Percentiles rank a stretch among this genome's conserved stretches.
phyloP scores from a whole-genome alignment of 2,329 filamentous ascomycete species.

The Curvularia sp. region DNA sequence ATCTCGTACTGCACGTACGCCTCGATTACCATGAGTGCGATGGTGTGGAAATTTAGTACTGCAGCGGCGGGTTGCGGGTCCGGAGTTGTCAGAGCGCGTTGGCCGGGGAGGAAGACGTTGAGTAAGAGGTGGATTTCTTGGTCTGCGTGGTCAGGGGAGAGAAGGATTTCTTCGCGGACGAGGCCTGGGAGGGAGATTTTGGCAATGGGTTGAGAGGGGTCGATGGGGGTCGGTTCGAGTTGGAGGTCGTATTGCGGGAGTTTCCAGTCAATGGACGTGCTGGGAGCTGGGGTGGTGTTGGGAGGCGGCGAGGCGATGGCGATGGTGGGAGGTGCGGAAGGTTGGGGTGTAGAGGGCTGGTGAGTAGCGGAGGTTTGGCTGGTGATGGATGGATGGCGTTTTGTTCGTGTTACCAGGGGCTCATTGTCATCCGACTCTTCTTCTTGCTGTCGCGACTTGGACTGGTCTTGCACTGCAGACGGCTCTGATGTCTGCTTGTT shows the following conservation, averaged over 20 bases:
- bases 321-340: neutral
- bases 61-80: constrained; percentile 34
- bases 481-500: neutral
- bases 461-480: neutral
- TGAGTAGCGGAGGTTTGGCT: neutral
- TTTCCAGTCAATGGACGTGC: constrained; percentile 22
- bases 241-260: constrained; percentile 29
- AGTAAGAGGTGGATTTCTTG: constrained; percentile 38
- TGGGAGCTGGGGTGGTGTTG: neutral
- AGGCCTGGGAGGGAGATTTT: constrained; percentile 50
- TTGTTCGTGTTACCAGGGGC: constrained; percentile 21
- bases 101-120: constrained; percentile 40
- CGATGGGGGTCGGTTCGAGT: constrained; percentile 13
- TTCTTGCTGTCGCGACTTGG: neutral
- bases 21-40: constrained; percentile 44
- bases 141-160: constrained; percentile 32
- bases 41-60: constrained; percentile 45
- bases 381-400: constrained; percentile 14
- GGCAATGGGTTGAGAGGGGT: constrained; percentile 27
- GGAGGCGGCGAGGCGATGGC: neutral
- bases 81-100: constrained; percentile 23
- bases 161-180: constrained; percentile 41
- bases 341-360: neutral
- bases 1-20: constrained; percentile 34
- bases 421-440: constrained; percentile 27